Percentiles rank a stretch among this genome's conserved stretches.
Conservation (phyloP, 345 rosid genomes). For the Hibiscus trionum region DNA sequence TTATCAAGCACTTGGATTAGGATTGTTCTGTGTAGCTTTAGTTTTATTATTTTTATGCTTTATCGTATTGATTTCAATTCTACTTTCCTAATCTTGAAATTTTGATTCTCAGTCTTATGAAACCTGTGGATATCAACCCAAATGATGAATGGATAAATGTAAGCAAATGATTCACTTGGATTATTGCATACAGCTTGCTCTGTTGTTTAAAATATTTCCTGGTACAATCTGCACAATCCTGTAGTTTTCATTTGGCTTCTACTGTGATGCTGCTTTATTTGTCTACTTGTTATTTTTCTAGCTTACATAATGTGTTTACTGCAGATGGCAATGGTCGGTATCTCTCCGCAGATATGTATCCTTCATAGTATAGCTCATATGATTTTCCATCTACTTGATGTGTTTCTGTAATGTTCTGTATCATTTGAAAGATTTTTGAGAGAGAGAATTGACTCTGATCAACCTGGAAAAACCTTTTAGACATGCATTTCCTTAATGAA, state of each 20-base stretch:
- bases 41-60: neutral
- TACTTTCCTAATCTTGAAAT: slow-evolving; percentile 19
- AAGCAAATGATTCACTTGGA: slow-evolving; percentile 29
- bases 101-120: slow-evolving; percentile 57
- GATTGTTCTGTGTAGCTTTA: slow-evolving; percentile 6
- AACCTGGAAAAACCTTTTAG: slow-evolving; percentile 7
- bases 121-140: slow-evolving; percentile 86
- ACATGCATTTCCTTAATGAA: slow-evolving; percentile 33
- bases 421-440: neutral
- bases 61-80: slow-evolving; percentile 9
- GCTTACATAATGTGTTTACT: slow-evolving; percentile 9
- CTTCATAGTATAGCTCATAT: slow-evolving; percentile 10
- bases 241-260: slow-evolving; percentile 8
- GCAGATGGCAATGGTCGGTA: slow-evolving; percentile 93
- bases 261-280: neutral
- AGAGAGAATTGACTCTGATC: neutral
- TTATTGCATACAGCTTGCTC: slow-evolving; percentile 7
- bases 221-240: neutral
- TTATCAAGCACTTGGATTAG: neutral
- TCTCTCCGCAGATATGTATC: slow-evolving; percentile 92
- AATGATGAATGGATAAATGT: slow-evolving; percentile 96
- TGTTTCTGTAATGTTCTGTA: neutral
- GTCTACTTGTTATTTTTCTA: slow-evolving; percentile 3
- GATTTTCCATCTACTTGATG: neutral
- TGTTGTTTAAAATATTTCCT: neutral